Evolutionary conservation across 441 rosid genomes (phyloP), one percentile per base, ranked within the genome.

Genomic region (Sinapis alba): DNA sequence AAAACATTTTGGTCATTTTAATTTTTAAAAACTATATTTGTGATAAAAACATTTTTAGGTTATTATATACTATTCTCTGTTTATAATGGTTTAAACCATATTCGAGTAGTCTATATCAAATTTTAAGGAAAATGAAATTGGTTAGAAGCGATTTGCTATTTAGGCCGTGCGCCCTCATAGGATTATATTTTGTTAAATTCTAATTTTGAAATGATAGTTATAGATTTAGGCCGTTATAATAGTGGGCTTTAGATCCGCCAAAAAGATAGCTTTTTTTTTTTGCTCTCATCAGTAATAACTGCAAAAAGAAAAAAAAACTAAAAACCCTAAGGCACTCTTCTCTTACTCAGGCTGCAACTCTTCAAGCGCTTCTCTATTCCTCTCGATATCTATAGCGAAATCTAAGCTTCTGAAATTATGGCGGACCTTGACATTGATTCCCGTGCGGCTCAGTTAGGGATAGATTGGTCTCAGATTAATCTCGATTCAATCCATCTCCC

Each of bases 401-500:
- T 12, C 54, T 18, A 19, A 68, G 72, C 8, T 21, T 68, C 11
- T 6, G 15, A 54, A 16, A 50, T 6, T 60, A 68, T 68, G 72
- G 62, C 62, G 62, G n/a, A 4, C 0, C 0, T 68, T 1, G 72
- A 68, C 23, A 32, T 68, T 13, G 96, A 87, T 54, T 77, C 81
- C 10, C 79, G 84, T 7, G 89, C 97, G 5, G 79, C 80, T 54
- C 77, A 60, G 6, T 61, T 83, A 65, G 96, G 96, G 27, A 87
- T 92, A 67, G 88, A 89, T 61, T 74, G 62, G 72, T 68, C 72
- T 68, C 72, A 68, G 7, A 62, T 54, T 9, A 4, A 54, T 68
- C 32, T 88, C 62, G 85, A 74, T 51, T 80, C 90, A 10, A 79
- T 94, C 8, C 81, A 81, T 2, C 93, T 92, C 30, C 97, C 98